These are phyloP conservation scores for Dendrobium huoshanense DNA, from an alignment of 106 monocot species.

Conservation along the genomic window DNA sequence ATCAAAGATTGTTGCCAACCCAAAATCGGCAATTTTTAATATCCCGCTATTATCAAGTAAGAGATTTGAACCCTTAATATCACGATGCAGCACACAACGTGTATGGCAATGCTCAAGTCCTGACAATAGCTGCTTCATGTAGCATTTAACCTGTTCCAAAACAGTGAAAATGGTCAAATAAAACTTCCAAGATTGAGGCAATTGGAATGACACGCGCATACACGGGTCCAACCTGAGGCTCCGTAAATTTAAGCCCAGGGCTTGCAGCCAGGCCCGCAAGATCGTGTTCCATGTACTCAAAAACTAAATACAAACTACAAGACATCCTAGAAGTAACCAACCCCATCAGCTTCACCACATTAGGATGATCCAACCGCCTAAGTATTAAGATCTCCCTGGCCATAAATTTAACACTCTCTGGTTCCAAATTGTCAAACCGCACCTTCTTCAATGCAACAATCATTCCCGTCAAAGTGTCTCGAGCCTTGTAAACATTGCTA, in stretches of 20 bases:
- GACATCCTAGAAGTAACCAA: no score
- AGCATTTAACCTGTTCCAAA: constrained; percentile 7
- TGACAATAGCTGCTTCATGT: constrained; percentile 4
- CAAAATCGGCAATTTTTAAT: constrained; percentile 6
- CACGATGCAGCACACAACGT: background rate
- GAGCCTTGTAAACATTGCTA: no score
- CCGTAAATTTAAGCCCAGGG: constrained; percentile 10
- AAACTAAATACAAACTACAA: no score
- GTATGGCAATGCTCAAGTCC: constrained; percentile 7
- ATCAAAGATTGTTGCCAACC: constrained; percentile 5
- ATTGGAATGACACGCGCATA: background rate
- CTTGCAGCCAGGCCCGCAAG: constrained; percentile 8
- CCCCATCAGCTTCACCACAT: no score
- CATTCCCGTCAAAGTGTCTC: no score
- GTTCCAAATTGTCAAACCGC: no score
- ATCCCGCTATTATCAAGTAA: background rate
- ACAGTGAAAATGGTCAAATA: background rate
- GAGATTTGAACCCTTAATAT: constrained; percentile 10
- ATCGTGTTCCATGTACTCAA: no score
- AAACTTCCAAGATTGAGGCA: background rate
- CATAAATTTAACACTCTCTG: no score
- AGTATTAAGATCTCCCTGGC: no score
- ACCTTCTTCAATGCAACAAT: no score
- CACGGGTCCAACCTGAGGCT: constrained; percentile 1
- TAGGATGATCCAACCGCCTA: no score